These are phyloP conservation scores for Apocynum venetum DNA, from an alignment of 257 asterid genomes.

Conservation along the genomic window DNA sequence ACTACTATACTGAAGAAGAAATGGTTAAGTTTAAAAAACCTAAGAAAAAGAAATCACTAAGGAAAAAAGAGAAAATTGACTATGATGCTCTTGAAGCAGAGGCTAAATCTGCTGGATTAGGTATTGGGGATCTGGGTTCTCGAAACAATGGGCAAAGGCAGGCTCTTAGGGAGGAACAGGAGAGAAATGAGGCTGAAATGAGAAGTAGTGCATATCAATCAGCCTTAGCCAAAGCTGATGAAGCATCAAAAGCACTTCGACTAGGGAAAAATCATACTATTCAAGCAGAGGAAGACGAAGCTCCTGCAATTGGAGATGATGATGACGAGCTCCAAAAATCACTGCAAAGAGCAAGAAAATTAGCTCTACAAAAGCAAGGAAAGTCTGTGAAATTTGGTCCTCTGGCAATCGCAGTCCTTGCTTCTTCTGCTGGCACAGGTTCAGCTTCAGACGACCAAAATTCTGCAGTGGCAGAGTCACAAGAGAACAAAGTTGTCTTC, in stretches of 20 bases:
- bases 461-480: constrained; percentile 48
- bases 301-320: constrained; percentile 71
- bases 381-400: constrained; percentile 48
- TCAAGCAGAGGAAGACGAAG: constrained; percentile 57
- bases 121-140: constrained; percentile 82
- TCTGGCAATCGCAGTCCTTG: constrained; percentile 44
- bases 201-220: constrained; percentile 71
- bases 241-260: constrained; percentile 90
- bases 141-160: constrained; percentile 64
- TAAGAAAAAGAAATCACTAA: constrained; percentile 85
- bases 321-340: constrained; percentile 89
- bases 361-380: constrained; percentile 63
- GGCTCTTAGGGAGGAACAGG: constrained; percentile 72
- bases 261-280: constrained; percentile 29
- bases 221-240: constrained; percentile 82
- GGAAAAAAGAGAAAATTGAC: constrained; percentile 90
- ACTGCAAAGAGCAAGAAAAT: constrained; percentile 79
- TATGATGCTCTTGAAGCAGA: constrained; percentile 87
- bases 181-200: constrained; percentile 66
- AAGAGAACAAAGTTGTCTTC: constrained; percentile 78
- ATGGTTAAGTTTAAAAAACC: constrained; percentile 86
- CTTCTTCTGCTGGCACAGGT: constrained; percentile 42
- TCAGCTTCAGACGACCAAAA: constrained; percentile 36
- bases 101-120: constrained; percentile 88
- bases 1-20: constrained; percentile 86